Evolutionary conservation across 805 yeast genomes (phyloP).

Genomic region (Sugiyamaella smithiae): DNA sequence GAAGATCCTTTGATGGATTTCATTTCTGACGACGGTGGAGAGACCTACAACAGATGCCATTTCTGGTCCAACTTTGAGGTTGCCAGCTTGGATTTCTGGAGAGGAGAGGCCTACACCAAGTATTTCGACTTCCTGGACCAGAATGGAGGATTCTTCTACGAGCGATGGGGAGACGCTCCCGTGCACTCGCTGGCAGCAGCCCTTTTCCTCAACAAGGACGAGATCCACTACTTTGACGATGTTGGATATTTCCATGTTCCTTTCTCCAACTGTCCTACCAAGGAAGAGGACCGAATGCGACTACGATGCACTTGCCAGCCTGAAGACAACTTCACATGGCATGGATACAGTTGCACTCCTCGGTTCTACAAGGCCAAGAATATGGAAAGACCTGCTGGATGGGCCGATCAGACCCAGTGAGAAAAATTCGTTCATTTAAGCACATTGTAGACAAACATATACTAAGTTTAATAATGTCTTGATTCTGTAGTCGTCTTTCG

Average conservation of each 20-base stretch:
- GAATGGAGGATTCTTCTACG: conserved; percentile 71
- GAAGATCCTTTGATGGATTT: conserved; percentile 65
- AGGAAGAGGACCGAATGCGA: conserved; percentile 46
- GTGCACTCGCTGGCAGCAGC: conserved; percentile 65
- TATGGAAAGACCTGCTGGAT: conserved; percentile 33
- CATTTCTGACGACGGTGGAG: conserved; percentile 67
- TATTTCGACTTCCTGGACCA: conserved; percentile 57
- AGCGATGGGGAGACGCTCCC: conserved; percentile 81
- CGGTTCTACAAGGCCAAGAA: conserved; percentile 33
- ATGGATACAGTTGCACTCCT: conserved; percentile 41
- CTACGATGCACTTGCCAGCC: conserved; percentile 75
- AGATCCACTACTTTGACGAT: conserved; percentile 58
- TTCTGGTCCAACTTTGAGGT: conserved; percentile 79
- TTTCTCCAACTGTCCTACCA: conserved; percentile 54
- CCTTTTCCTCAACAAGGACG: conserved; percentile 48
- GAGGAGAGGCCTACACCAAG: conserved; percentile 50
- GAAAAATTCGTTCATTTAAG: background rate
- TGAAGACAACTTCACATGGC: conserved; percentile 43
- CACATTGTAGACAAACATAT: background rate
- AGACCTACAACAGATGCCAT: conserved; percentile 77
- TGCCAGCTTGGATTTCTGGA: conserved; percentile 56
- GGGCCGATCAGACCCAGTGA: conserved; percentile 44
- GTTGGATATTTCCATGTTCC: conserved; percentile 59
- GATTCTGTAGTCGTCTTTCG: too few species aligned
- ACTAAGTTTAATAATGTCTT: too few species aligned